Conservation (phyloP, 805 yeast genomes). For the Lipomyces japonicus region DNA sequence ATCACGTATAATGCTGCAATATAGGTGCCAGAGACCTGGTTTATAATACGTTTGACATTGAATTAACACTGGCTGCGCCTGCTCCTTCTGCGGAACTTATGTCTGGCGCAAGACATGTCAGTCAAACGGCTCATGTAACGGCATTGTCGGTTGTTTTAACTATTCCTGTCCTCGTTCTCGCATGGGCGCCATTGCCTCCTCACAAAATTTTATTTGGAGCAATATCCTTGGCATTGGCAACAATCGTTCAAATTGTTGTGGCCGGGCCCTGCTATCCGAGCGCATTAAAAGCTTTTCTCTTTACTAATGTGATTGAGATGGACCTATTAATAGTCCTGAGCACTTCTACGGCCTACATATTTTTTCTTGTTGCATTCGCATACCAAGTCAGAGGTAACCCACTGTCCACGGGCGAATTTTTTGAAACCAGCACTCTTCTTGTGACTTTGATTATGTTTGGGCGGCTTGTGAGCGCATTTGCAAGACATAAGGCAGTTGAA, state of each 20-base stretch:
- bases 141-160: slow-evolving; percentile 7
- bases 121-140: too few relatives aligned
- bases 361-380: slow-evolving; percentile 9
- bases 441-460: slow-evolving; percentile 18
- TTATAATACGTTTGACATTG: too few relatives aligned
- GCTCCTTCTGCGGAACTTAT: slow-evolving; percentile 11
- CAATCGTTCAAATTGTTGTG: slow-evolving; percentile 14
- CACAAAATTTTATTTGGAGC: not conserved
- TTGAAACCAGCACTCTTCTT: slow-evolving; percentile 13
- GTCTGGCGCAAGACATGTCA: too few relatives aligned
- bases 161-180: slow-evolving; percentile 20
- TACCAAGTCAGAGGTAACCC: slow-evolving; percentile 4
- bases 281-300: slow-evolving; percentile 1
- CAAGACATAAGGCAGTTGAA: slow-evolving; percentile 10
- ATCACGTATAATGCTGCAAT: too few relatives aligned
- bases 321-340: slow-evolving; percentile 17
- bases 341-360: slow-evolving; percentile 15
- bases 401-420: slow-evolving; percentile 8
- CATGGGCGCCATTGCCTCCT: slow-evolving; percentile 11
- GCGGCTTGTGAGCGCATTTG: slow-evolving; percentile 1
- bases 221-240: slow-evolving; percentile 10
- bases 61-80: not conserved
- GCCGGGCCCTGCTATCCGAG: slow-evolving; percentile 9
- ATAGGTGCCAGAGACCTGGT: too few relatives aligned
- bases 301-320: slow-evolving; percentile 11